Conservation (phyloP, 1,284 basidiomycete genomes). For the Inonotus obliquus region DNA sequence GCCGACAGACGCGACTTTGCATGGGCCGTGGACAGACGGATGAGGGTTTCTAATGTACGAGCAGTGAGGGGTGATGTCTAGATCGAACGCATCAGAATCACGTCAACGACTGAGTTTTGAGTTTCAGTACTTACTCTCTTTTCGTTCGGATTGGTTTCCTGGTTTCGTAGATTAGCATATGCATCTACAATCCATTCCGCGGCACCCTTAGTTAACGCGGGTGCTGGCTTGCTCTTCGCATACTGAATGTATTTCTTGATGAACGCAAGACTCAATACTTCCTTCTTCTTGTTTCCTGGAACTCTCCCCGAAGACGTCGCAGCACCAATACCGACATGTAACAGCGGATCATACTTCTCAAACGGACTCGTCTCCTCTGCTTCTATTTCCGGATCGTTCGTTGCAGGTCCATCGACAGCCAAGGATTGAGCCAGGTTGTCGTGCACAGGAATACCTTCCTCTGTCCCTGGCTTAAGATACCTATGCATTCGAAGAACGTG, state of each 20-base stretch:
- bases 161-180: conserved; percentile 90
- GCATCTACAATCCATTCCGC: conserved; percentile 93
- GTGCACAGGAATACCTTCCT: conserved; percentile 87
- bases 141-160: conserved; percentile 86
- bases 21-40: conserved; percentile 96
- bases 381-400: conserved; percentile 50
- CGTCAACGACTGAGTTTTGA: not conserved
- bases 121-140: conserved; percentile 62
- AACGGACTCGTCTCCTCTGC: conserved; percentile 76
- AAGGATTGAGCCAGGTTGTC: conserved; percentile 89
- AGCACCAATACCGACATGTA: conserved; percentile 73
- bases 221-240: conserved; percentile 85
- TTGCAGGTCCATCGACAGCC: conserved; percentile 72
- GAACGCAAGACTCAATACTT: conserved; percentile 91
- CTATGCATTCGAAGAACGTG: conserved; percentile 98
- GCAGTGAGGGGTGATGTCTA: conserved; percentile 97
- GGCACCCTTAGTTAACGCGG: conserved; percentile 87
- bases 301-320: conserved; percentile 54
- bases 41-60: conserved; percentile 97
- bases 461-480: conserved; percentile 92
- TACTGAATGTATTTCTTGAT: conserved; percentile 99
- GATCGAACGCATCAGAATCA: conserved; percentile 1
- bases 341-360: conserved; percentile 94
- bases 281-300: conserved; percentile 61
- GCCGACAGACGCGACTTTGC: conserved; percentile 90